phyloP scores from a whole-genome alignment of 768 basidiomycete genomes.

The Mrakia frigida region DNA sequence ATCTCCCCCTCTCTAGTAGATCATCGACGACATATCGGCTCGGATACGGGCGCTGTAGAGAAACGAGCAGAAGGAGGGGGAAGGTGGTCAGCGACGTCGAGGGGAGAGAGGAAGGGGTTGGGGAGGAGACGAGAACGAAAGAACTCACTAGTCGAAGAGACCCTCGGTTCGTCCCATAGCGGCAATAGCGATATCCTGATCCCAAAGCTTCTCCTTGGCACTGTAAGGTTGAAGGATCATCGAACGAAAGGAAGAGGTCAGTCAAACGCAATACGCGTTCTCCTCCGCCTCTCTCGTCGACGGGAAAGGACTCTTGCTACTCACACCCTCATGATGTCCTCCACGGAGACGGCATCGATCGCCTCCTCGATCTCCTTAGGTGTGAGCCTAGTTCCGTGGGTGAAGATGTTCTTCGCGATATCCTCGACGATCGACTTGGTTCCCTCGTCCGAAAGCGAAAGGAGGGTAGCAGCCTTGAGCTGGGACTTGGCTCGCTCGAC shows the following conservation, averaged over 20 bases:
- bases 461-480: conserved; percentile 86
- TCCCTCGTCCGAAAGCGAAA: conserved; percentile 72
- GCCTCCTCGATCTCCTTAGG: conserved; percentile 91
- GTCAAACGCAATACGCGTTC: background rate
- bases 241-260: conserved; percentile 9
- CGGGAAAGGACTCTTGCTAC: conserved; percentile 42
- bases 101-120: background rate
- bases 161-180: conserved; percentile 88
- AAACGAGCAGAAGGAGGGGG: background rate
- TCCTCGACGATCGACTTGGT: conserved; percentile 96
- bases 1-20: conserved; percentile 41
- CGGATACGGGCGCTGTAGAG: conserved; percentile 54
- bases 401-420: conserved; percentile 95
- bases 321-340: conserved; percentile 91
- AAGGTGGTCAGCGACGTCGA: background rate
- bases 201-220: conserved; percentile 33
- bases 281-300: background rate
- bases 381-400: conserved; percentile 79
- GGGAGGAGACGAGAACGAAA: background rate
- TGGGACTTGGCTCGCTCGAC: conserved; percentile 98
- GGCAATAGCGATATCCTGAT: conserved; percentile 60
- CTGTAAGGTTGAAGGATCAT: background rate
- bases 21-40: conserved; percentile 48
- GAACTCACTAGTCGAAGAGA: conserved; percentile 67
- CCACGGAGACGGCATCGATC: conserved; percentile 78